These are phyloP conservation scores for Apium graveolens DNA, from an alignment of 129 eudicot genomes.

Conservation along the genomic window DNA sequence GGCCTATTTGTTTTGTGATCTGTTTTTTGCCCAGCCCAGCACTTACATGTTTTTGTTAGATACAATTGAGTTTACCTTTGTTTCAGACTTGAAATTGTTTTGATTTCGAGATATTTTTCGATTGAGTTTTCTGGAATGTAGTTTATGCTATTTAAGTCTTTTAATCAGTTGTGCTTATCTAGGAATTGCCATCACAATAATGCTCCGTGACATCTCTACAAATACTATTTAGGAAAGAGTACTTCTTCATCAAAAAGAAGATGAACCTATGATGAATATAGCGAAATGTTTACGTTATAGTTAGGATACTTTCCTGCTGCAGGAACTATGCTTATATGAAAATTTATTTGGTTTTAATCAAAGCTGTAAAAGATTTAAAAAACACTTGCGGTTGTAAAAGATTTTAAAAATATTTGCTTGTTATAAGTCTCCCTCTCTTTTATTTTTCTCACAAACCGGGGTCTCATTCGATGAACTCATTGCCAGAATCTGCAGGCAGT, in stretches of 20 bases:
- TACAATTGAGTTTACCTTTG: background rate
- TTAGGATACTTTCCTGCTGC: background rate
- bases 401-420: background rate
- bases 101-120: background rate
- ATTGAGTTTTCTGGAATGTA: background rate
- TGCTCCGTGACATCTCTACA: background rate
- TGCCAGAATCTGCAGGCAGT: conserved; percentile 23
- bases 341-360: background rate
- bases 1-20: background rate
- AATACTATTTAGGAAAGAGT: background rate
- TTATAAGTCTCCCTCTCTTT: background rate
- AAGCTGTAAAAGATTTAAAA: background rate
- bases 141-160: background rate
- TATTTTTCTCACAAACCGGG: background rate
- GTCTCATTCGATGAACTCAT: conserved; percentile 19
- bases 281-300: background rate
- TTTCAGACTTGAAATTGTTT: background rate
- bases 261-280: background rate
- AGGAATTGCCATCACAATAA: background rate
- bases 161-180: background rate
- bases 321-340: background rate
- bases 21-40: background rate
- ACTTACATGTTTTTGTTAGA: background rate
- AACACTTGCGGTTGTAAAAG: background rate
- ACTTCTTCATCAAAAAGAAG: background rate